Conservation (phyloP, 495 filamentous ascomycete genomes). For the Penicillium macrosclerotiorum region DNA sequence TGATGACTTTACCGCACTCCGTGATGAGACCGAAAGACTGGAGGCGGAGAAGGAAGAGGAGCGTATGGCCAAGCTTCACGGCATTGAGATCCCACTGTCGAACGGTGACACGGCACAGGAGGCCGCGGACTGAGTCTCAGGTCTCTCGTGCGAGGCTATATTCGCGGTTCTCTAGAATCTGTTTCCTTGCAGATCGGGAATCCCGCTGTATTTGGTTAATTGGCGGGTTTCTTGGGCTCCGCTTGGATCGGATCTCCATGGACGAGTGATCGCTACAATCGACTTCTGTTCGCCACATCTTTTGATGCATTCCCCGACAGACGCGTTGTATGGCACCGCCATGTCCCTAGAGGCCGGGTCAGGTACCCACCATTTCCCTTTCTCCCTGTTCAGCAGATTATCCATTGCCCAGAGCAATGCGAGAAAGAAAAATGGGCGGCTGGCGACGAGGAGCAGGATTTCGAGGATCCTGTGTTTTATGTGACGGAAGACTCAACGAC, state of each 20-base stretch:
- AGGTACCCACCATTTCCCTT: constrained; percentile 3
- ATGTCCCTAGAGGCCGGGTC: constrained; percentile 11
- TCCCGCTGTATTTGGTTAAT: constrained; percentile 22
- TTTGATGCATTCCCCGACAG: constrained; percentile 1
- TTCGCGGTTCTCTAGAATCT: constrained; percentile 33
- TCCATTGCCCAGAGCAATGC: neutral
- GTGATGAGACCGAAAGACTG: constrained; percentile 66
- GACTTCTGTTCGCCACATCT: constrained; percentile 7
- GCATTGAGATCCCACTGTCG: constrained; percentile 22
- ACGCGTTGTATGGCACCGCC: constrained; percentile 19
- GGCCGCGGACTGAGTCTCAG: constrained; percentile 31
- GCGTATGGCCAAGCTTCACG: constrained; percentile 37
- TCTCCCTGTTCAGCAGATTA: neutral
- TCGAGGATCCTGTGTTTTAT: constrained; percentile 21
- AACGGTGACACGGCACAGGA: constrained; percentile 24
- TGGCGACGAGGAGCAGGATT: constrained; percentile 16
- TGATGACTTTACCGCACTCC: constrained; percentile 68
- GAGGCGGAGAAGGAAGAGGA: constrained; percentile 45
- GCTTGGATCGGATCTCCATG: constrained; percentile 24
- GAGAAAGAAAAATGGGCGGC: constrained; percentile 2
- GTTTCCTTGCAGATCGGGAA: constrained; percentile 16
- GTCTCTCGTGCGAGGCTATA: constrained; percentile 20
- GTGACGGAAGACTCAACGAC: constrained; percentile 29
- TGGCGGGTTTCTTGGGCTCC: constrained; percentile 21
- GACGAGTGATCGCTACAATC: constrained; percentile 25